Conservation (phyloP, 1,284 basidiomycete genomes). For the Pyrrhoderma noxium region DNA sequence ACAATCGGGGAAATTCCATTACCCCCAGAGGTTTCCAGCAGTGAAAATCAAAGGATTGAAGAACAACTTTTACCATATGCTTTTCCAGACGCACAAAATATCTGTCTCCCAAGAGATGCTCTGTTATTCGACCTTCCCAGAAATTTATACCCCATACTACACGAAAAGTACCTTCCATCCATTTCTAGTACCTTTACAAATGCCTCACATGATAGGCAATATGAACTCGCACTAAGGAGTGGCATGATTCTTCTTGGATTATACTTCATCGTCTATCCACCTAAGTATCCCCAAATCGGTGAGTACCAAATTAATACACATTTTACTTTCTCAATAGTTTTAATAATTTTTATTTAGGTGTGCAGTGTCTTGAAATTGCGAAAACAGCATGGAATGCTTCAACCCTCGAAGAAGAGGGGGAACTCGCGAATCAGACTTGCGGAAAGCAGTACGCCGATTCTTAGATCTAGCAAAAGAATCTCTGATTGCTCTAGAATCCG, state of each 20-base stretch:
- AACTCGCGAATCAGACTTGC: not conserved
- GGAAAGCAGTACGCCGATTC: slow-evolving; percentile 1
- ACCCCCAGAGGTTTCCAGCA: slow-evolving; percentile 26
- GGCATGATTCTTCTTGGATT: slow-evolving; percentile 55
- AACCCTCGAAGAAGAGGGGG: slow-evolving; percentile 22
- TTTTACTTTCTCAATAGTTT: not conserved
- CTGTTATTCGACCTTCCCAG: slow-evolving; percentile 33
- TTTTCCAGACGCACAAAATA: slow-evolving; percentile 9
- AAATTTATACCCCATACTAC: slow-evolving; percentile 37
- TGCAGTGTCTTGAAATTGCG: slow-evolving; percentile 66
- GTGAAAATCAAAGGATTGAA: slow-evolving; percentile 27
- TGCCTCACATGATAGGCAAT: slow-evolving; percentile 56
- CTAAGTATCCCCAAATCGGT: slow-evolving; percentile 74
- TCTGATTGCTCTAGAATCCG: slow-evolving; percentile 11
- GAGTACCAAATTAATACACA: slow-evolving; percentile 21
- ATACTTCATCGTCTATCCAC: slow-evolving; percentile 61
- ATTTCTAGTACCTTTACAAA: slow-evolving; percentile 57
- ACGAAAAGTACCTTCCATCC: slow-evolving; percentile 50
- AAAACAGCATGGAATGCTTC: slow-evolving; percentile 67
- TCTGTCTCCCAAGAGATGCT: slow-evolving; percentile 21
- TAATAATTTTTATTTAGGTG: slow-evolving; percentile 36
- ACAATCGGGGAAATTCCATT: slow-evolving; percentile 30
- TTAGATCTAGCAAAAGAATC: slow-evolving; percentile 10
- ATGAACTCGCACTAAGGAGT: slow-evolving; percentile 41
- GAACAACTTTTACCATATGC: slow-evolving; percentile 3